Conservation (phyloP, 73 alveolate species). For the Blepharisma stoltei region DNA sequence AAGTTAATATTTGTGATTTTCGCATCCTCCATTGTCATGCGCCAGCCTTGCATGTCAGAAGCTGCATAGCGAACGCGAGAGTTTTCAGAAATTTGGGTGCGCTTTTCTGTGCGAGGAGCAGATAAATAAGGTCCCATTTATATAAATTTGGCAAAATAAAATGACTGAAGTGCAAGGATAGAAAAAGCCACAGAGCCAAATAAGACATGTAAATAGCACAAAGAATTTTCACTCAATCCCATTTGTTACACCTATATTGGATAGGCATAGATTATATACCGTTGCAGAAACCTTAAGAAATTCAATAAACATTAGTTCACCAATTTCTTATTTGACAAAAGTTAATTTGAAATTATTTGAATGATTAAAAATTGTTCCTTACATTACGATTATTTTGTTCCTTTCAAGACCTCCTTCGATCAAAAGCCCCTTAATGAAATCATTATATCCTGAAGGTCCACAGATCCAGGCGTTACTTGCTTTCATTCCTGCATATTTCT, state of each 20-base stretch:
- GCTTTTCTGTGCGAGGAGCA: conserved; percentile 49
- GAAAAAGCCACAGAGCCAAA: too few relatives aligned
- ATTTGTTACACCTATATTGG: too few relatives aligned
- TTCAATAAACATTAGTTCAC: too few relatives aligned
- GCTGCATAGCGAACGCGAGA: conserved; percentile 56
- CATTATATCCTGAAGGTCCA: conserved; percentile 28
- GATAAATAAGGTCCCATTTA: conserved; percentile 68
- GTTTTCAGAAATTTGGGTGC: conserved; percentile 44
- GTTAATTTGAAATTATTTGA: too few relatives aligned
- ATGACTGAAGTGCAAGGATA: too few relatives aligned
- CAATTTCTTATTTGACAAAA: too few relatives aligned
- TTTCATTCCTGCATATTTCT: not conserved
- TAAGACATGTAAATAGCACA: too few relatives aligned
- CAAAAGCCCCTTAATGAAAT: not conserved
- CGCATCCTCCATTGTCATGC: conserved; percentile 87
- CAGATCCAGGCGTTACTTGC: not conserved
- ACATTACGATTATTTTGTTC: conserved; percentile 6
- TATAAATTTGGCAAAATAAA: too few relatives aligned
- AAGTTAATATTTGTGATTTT: conserved; percentile 58
- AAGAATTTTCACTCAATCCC: too few relatives aligned
- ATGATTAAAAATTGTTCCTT: not conserved
- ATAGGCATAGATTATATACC: too few relatives aligned
- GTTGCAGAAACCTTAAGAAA: too few relatives aligned
- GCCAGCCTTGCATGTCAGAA: conserved; percentile 88
- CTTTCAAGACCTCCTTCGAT: not conserved